Conservation (phyloP, 768 basidiomycete genomes). For the Coprinellus aureogranulatus region DNA sequence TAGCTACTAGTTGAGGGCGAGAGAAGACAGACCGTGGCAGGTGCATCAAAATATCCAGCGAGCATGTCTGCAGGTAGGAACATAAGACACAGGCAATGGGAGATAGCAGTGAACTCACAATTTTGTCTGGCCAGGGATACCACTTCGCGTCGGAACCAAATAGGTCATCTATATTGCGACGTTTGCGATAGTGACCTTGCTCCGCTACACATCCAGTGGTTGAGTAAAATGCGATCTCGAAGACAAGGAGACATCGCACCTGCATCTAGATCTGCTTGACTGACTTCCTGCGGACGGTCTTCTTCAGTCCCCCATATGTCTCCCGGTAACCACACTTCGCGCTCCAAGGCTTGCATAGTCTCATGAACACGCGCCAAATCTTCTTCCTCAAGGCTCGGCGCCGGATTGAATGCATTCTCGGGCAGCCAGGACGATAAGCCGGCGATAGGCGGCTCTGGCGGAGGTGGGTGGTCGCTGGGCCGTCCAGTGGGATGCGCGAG, state of each 20-base stretch:
- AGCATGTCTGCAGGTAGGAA: constrained; percentile 20
- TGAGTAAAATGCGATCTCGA: no score
- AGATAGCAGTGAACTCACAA: neutral
- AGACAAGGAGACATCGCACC: no score
- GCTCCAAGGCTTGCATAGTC: no score
- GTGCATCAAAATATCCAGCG: constrained; percentile 29
- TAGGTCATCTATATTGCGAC: neutral
- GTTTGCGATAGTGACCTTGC: neutral
- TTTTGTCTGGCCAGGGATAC: neutral
- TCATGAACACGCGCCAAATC: no score
- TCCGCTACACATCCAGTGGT: neutral
- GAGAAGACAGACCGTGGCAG: constrained; percentile 31
- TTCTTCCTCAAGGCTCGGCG: no score
- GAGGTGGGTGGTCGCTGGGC: neutral
- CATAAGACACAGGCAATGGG: neutral
- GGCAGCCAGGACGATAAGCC: neutral
- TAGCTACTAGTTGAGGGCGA: constrained; percentile 23
- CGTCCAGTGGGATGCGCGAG: neutral
- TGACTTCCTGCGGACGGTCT: no score
- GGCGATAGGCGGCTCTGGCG: neutral
- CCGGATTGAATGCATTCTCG: neutral
- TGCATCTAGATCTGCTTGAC: no score
- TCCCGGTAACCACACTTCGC: no score
- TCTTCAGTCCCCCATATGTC: no score
- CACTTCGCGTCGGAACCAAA: neutral